Evolutionary conservation across 176 grass and related monocot species (phyloP).

Genomic region (Oryza australiensis): DNA sequence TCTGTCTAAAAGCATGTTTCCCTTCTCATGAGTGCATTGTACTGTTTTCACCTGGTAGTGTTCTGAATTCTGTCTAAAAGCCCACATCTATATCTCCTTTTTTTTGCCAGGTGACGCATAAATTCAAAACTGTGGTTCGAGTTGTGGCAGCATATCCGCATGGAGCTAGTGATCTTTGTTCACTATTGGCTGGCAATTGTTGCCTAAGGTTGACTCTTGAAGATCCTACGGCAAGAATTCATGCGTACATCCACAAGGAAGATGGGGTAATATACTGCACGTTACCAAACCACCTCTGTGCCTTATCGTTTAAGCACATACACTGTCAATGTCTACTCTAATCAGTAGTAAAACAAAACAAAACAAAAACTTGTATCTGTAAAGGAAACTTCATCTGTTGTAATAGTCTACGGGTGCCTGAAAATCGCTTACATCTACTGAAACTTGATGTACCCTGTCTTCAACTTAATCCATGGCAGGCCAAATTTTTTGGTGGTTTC

Average conservation of each 20-base stretch:
- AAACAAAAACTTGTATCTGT: neutral
- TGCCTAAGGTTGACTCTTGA: conserved; percentile 60
- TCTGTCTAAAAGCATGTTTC: neutral
- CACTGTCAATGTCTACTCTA: neutral
- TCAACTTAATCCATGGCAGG: conserved; percentile 48
- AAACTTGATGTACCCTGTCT: neutral
- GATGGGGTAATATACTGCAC: conserved; percentile 57
- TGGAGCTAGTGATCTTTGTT: conserved; percentile 35
- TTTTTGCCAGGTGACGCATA: conserved; percentile 64
- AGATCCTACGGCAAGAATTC: conserved; percentile 87
- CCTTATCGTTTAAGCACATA: conserved; percentile 13
- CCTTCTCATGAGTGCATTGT: neutral
- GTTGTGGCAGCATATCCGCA: conserved; percentile 68
- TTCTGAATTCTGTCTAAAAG: neutral
- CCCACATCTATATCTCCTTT: neutral
- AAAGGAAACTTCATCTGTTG: neutral
- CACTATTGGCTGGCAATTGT: conserved; percentile 30
- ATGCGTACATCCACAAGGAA: conserved; percentile 54
- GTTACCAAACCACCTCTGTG: conserved; percentile 5
- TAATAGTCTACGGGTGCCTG: neutral
- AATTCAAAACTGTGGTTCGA: conserved; percentile 68
- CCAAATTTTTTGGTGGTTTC: conserved; percentile 67
- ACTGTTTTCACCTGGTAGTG: neutral
- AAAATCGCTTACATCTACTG: conserved; percentile 17
- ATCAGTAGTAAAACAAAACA: neutral